Evolutionary conservation across 495 filamentous ascomycete genomes (phyloP), one percentile per base, ranked within the genome.

Genomic region (Bryoglossum gracile): DNA sequence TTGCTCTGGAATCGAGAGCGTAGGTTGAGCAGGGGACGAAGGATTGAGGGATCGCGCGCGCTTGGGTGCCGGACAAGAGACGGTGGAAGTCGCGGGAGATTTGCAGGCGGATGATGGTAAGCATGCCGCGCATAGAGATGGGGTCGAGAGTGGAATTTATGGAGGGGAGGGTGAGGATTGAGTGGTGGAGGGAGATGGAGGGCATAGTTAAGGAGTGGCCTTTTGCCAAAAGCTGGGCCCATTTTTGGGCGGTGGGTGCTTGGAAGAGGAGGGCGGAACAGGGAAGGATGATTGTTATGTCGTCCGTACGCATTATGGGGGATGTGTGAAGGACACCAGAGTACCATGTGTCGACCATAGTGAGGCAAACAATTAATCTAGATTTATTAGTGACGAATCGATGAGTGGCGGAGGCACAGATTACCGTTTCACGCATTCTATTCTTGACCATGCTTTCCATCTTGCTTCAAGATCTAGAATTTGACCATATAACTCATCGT

Each of bases 371-470:
- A 25, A 77, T 73, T 18, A 71, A 53, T 32, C 73, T 74, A 48
- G 26, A n/a, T n/a, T n/a, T n/a, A n/a, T n/a, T n/a, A n/a, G n/a
- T n/a, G n/a, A n/a, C n/a, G n/a, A n/a, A n/a, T n/a, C n/a, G n/a
- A n/a, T n/a, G n/a, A n/a, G n/a, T n/a, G n/a, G n/a, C n/a, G n/a
- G n/a, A n/a, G n/a, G 26, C 8, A 19, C 5, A 25, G 46, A 62
- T 48, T 46, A 73, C 72, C 71, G 62, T 36, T 77, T 77, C 0
- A 63, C 65, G 21, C 68, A 72, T 58, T 77, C 73, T 4, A 77
- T 66, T 39, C 67, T 71, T 50, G 66, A 68, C 73, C 73, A 77
- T 3, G 71, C 69, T 48, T 75, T 75, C 73, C 73, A 77, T 58
- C 71, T 59, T 37, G 64, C 60, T 25, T 74, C 73, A 16, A 70